phyloP scores from a whole-genome alignment of 371 early-diverging fungal species.

The Mucor racemosus region DNA sequence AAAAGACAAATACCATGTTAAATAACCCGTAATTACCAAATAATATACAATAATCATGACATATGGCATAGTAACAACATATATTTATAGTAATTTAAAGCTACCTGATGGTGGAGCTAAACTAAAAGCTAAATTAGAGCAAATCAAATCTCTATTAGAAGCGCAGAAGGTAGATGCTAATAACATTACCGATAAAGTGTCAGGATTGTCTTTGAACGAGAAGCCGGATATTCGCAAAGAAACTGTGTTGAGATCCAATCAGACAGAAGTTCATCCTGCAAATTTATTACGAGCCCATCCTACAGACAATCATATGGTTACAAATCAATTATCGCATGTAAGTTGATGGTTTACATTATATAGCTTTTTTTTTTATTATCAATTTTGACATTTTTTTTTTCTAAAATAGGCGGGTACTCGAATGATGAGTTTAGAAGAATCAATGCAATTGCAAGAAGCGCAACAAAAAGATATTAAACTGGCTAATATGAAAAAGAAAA shows the following conservation, averaged over 20 bases:
- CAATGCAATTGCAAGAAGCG: slow-evolving; percentile 39
- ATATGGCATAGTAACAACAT: background rate
- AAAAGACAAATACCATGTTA: slow-evolving; percentile 32
- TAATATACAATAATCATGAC: too few relatives aligned
- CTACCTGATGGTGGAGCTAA: slow-evolving; percentile 49
- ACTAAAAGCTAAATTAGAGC: slow-evolving; percentile 30
- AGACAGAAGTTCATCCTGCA: slow-evolving; percentile 5
- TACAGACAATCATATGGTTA: background rate
- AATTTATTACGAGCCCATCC: slow-evolving; percentile 21
- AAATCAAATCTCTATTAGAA: slow-evolving; percentile 27
- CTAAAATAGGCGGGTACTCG: slow-evolving; percentile 8
- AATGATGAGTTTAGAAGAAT: slow-evolving; percentile 47
- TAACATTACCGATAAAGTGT: slow-evolving; percentile 23
- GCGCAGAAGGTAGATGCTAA: slow-evolving; percentile 5
- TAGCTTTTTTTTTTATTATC: background rate
- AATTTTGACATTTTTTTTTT: background rate
- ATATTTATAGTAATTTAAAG: slow-evolving; percentile 16
- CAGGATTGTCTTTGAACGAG: slow-evolving; percentile 23
- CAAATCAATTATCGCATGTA: background rate
- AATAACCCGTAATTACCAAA: slow-evolving; percentile 34
- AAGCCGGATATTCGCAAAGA: slow-evolving; percentile 24
- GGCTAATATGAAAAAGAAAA: slow-evolving; percentile 34
- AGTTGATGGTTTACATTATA: background rate
- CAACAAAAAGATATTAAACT: slow-evolving; percentile 40
- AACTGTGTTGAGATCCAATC: slow-evolving; percentile 21